Evolutionary conservation across 1,284 basidiomycete species (phyloP), one percentile per base, ranked within the genome.

Genomic region (Fomitopsis pinicola): DNA sequence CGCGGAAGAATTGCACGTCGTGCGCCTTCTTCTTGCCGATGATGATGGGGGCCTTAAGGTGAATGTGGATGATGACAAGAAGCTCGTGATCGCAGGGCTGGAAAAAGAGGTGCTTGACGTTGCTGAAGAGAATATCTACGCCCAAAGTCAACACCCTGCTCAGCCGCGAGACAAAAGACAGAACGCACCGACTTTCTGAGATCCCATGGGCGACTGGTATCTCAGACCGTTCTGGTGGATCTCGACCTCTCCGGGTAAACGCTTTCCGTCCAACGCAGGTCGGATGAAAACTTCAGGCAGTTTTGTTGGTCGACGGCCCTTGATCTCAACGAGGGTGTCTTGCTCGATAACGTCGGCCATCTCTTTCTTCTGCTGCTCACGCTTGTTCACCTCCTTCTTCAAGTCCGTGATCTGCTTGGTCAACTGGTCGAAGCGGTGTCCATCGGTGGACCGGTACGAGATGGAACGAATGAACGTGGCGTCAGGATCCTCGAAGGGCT

Each of bases 81-180:
- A 99, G 80, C 75, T 99, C 97, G 69, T 95, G 91, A 68, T 99
- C 97, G 72, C 97, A 98, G 6, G 97, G 96, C 73, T 98, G 97
- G 86, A 98, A 99, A 80, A 99, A 98, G 28, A 99, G 81, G 75
- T 99, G 97, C 77, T 97, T 98, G 79, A 99, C 91, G 75, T 99
- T 99, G 78, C 87, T 91, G 80, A 98, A 99, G 14, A 98, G 82
- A 22, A 99, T 84, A 73, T 98, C 95, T 96, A 69, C 12, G 48
- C 1, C 6, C n/a, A 10, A 35, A 58, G 1, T 12, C 3, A 46
- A 30, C 26, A 15, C 30, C 15, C 28, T 5, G 44, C 12, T 9
- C 26, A 15, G n/a, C 8, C n/a, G n/a, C 3, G n/a, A 2, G 54
- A 12, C 4, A 33, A 28, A 6, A 38, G 5, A 42, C 26, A 56